Conservation (phyloP, 176 grass and related monocot species). For the Secale cereale region DNA sequence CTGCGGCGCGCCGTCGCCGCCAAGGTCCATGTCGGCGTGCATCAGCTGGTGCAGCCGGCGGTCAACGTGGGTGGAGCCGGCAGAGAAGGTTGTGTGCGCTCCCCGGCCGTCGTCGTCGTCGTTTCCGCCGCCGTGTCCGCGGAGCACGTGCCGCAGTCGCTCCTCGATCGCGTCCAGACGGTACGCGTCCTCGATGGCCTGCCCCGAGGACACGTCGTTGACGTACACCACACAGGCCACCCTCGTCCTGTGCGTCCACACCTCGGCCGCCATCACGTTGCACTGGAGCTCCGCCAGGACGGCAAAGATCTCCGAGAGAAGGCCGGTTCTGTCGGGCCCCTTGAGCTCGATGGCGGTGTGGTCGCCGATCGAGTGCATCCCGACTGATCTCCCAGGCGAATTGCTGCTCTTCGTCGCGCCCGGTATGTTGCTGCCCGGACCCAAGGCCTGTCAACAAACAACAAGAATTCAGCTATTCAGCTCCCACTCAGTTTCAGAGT, state of each 20-base stretch:
- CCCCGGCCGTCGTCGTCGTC: constrained; percentile 27
- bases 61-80: constrained; percentile 64
- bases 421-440: constrained; percentile 69
- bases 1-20: neutral
- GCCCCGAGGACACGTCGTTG: constrained; percentile 61
- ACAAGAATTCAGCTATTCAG: neutral
- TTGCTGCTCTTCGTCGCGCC: constrained; percentile 32
- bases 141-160: constrained; percentile 64
- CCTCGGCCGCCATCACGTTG: constrained; percentile 88
- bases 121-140: constrained; percentile 34
- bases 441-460: constrained; percentile 56
- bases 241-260: constrained; percentile 76
- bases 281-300: constrained; percentile 69
- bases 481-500: neutral
- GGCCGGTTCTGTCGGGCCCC: constrained; percentile 78
- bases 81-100: constrained; percentile 63
- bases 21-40: constrained; percentile 73
- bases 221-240: constrained; percentile 82
- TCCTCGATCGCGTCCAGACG: constrained; percentile 50
- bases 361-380: constrained; percentile 77
- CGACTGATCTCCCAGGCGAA: constrained; percentile 57
- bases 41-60: constrained; percentile 94
- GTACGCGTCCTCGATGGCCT: constrained; percentile 42
- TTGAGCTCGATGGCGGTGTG: constrained; percentile 86
- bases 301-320: constrained; percentile 88